Evolutionary conservation across 768 basidiomycete species (phyloP).

Genomic region (Lactarius trivialis): DNA sequence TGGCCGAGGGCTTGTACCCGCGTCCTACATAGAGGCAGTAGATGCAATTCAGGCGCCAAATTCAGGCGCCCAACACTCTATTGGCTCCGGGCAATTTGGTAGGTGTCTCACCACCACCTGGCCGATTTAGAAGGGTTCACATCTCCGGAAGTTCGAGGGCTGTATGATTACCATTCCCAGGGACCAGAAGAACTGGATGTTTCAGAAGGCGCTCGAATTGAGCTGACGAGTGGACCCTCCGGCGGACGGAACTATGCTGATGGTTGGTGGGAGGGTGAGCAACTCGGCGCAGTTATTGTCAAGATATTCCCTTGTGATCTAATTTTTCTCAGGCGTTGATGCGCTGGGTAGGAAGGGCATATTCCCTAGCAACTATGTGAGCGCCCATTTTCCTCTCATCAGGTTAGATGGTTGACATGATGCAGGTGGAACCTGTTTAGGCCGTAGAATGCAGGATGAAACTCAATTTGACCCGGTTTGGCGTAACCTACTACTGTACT

Average conservation of each 20-base stretch:
- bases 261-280: constrained; percentile 83
- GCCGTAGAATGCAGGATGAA: constrained; percentile 9
- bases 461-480: constrained; percentile 29
- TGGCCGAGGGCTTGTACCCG: constrained; percentile 71
- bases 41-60: constrained; percentile 26
- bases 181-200: constrained; percentile 66
- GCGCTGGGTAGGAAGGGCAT: constrained; percentile 61
- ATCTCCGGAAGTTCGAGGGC: constrained; percentile 54
- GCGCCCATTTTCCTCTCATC: constrained; percentile 30
- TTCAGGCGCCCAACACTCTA: constrained; percentile 23
- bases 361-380: constrained; percentile 85
- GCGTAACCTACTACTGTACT: constrained; percentile 13
- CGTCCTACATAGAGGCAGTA: constrained; percentile 58
- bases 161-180: constrained; percentile 73
- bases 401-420: constrained; percentile 14
- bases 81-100: constrained; percentile 48
- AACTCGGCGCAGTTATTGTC: constrained; percentile 20
- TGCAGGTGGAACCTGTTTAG: constrained; percentile 43
- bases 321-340: constrained; percentile 47
- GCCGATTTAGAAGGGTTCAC: constrained; percentile 11
- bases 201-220: constrained; percentile 52
- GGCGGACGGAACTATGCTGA: constrained; percentile 65
- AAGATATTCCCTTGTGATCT: constrained; percentile 22
- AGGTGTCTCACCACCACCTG: constrained; percentile 23
- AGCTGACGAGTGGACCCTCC: constrained; percentile 53